Conservation (phyloP, 176 grass and related monocot genomes). For the Chrysopogon serrulatus region DNA sequence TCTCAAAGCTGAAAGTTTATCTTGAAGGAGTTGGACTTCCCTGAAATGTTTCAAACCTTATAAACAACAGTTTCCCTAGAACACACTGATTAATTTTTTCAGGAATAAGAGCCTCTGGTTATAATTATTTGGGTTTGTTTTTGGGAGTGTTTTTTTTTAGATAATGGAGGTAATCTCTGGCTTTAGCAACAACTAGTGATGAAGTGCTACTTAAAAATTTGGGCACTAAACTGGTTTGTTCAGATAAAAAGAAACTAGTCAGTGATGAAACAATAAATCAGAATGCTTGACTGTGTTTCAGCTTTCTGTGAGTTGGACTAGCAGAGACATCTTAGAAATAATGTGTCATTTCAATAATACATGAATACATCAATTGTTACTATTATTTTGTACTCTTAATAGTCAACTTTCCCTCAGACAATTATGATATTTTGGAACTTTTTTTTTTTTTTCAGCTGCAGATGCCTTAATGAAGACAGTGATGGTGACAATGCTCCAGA, state of each 20-base stretch:
- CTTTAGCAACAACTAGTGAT: background rate
- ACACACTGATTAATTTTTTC: background rate
- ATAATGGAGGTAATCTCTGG: background rate
- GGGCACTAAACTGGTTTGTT: background rate
- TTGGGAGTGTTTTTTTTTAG: background rate
- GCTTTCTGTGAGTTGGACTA: background rate
- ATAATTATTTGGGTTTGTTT: background rate
- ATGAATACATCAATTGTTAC: background rate
- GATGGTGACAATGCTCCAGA: constrained; percentile 41
- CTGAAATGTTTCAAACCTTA: background rate
- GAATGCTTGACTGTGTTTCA: background rate
- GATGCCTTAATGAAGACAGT: constrained; percentile 36
- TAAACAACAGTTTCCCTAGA: background rate
- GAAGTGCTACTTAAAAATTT: background rate
- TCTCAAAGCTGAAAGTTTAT: background rate
- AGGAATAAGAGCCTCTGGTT: background rate
- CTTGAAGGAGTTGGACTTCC: background rate
- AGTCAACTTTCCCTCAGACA: background rate
- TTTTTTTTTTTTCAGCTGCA: background rate
- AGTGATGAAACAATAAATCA: background rate
- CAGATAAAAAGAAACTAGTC: background rate
- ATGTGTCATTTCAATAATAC: background rate
- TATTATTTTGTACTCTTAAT: background rate
- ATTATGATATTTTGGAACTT: background rate
- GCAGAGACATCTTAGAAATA: background rate